Conservation (phyloP, 1,139 yeast species). For the Suhomyces taliae region DNA sequence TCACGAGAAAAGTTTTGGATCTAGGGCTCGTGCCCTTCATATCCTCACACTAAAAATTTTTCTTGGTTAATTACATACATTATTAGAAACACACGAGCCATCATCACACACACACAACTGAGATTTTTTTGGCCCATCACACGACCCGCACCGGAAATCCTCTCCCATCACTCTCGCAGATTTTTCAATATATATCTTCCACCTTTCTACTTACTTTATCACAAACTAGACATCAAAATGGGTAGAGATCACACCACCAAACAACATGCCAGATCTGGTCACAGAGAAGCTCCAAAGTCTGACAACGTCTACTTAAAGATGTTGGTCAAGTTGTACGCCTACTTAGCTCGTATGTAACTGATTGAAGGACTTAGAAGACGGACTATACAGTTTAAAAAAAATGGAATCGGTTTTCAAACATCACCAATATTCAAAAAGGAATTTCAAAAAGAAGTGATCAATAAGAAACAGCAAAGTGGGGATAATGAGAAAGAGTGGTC, state of each 20-base stretch:
- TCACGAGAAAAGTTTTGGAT: too few species aligned
- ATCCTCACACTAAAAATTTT: background rate
- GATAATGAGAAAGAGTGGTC: too few species aligned
- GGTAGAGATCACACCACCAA: conserved; percentile 98
- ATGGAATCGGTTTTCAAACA: too few species aligned
- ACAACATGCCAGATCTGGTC: conserved; percentile 94
- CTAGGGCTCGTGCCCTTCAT: conserved; percentile 8
- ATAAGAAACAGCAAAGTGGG: too few species aligned
- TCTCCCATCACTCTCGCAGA: conserved; percentile 4
- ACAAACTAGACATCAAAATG: conserved; percentile 47
- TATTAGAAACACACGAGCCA: background rate
- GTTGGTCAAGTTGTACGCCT: conserved; percentile 96
- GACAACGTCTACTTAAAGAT: conserved; percentile 98
- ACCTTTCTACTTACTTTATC: conserved; percentile 10
- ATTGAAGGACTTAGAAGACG: conserved; percentile 10
- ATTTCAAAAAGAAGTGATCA: too few species aligned
- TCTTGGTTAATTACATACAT: too few species aligned
- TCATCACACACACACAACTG: background rate
- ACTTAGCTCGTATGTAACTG: conserved; percentile 93
- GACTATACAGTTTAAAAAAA: conserved; percentile 4
- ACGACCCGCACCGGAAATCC: conserved; percentile 2
- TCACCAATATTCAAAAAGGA: too few species aligned
- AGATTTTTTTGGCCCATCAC: background rate
- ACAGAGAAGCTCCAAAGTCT: conserved; percentile 99
- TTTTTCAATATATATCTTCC: conserved; percentile 6